Evolutionary conservation across 345 rosid genomes (phyloP).

Genomic region (Salix koriyanagi): DNA sequence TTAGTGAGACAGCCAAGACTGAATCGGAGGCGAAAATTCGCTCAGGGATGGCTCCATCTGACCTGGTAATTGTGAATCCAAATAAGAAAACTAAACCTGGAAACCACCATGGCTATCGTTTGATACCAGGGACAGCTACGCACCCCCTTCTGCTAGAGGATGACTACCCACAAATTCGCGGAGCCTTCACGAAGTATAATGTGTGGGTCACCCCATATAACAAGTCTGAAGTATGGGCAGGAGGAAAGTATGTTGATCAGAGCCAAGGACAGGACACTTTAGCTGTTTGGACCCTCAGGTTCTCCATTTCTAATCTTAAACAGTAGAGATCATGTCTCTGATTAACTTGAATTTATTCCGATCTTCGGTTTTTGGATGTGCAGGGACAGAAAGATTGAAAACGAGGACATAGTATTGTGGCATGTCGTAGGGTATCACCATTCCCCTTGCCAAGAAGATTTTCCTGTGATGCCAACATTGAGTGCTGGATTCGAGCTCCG

Average conservation of each 20-base stretch:
- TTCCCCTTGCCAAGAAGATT: slow-evolving; percentile 55
- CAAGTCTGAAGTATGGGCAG: slow-evolving; percentile 48
- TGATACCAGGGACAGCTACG: slow-evolving; percentile 27
- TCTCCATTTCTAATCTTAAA: background rate
- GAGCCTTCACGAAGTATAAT: slow-evolving; percentile 43
- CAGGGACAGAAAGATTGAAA: slow-evolving; percentile 46
- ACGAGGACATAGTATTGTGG: slow-evolving; percentile 54
- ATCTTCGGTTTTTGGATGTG: background rate
- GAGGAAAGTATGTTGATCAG: slow-evolving; percentile 40
- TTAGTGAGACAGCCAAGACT: slow-evolving; percentile 37
- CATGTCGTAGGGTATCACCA: slow-evolving; percentile 49
- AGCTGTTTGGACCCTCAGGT: slow-evolving; percentile 45
- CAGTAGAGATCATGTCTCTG: background rate
- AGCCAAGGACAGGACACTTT: slow-evolving; percentile 51
- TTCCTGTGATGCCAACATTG: slow-evolving; percentile 50
- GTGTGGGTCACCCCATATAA: slow-evolving; percentile 62
- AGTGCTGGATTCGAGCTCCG: slow-evolving; percentile 45
- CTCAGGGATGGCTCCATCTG: slow-evolving; percentile 22
- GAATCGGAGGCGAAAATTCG: slow-evolving; percentile 41
- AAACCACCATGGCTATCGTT: slow-evolving; percentile 40
- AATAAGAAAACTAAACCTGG: slow-evolving; percentile 42
- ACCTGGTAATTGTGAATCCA: slow-evolving; percentile 40
- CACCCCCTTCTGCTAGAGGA: slow-evolving; percentile 24
- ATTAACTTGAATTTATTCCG: background rate
- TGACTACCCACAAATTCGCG: slow-evolving; percentile 49